Base-by-base conservation (phyloP, 2,329 filamentous ascomycete species). In the Pseudocercospora fijiensis region DNA sequence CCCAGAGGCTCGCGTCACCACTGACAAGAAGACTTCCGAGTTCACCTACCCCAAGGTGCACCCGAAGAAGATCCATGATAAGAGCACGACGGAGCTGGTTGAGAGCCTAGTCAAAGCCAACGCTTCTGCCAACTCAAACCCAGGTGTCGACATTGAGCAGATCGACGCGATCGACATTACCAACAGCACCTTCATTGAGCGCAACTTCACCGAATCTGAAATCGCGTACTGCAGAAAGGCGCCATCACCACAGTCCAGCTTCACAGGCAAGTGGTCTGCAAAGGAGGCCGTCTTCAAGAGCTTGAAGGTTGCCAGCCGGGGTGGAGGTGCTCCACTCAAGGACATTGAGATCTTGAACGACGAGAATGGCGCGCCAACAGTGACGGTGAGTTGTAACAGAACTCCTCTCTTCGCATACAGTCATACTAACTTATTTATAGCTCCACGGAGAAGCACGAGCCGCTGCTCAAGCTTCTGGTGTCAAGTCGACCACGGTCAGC, bases 221-320 rank as follows among this genome's bases (percentile, higher is more conserved):
- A 90, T 93, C 72, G 84, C 85, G 28, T 98, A 99, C 82, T 99
- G 96, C 83, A 84, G 84, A 68, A 87, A 89, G 74, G 89, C 91
- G 16, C 81, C 92, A 5, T 89, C 86, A 75, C 90, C 92, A 1
- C 91, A 92, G 75, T 91, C 93, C 69, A 96, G 92, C 58, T 99
- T 97, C 79, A 92, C 94, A 4, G 95, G 95, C 57, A 88, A 92
- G 71, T 99, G 95, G 95, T 94, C 90, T 73, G 95, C 95, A 37
- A 99, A 99, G 83, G 95, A 99, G 81, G 95, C 95, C 27, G 93
- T 99, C 0, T 99, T 99, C 85, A 99, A 99, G 86, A 92, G 91
- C 41, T 84, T 99, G 13, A 92, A 93, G 70, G 93, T 98, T 11
- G 81, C 85, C 71, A 90, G 93, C 78, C 88, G 90, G 79, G 95